Conservation (phyloP, 331 rosid species). For the Quercus lobata region DNA sequence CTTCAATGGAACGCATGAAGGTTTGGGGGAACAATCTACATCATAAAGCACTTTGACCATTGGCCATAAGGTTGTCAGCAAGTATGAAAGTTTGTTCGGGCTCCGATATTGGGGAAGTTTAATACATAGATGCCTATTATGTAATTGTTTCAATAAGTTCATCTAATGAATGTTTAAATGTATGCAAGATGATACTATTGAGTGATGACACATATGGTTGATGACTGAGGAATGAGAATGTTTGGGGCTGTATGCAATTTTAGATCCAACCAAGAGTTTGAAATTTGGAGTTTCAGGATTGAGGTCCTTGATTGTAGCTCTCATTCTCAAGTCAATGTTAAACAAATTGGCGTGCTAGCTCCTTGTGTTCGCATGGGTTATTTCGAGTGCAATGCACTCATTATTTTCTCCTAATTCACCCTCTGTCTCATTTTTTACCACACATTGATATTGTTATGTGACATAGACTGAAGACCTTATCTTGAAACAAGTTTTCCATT, state of each 20-base stretch:
- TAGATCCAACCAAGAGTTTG: neutral
- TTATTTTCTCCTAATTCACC: neutral
- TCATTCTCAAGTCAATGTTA: neutral
- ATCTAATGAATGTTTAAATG: neutral
- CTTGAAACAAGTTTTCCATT: neutral
- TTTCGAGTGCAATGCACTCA: neutral
- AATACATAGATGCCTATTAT: neutral
- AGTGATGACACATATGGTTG: neutral
- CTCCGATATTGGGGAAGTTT: neutral
- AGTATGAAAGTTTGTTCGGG: neutral
- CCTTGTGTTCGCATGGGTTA: neutral
- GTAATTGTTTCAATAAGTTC: neutral
- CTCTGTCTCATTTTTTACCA: neutral
- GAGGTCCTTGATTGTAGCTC: neutral
- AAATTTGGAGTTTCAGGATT: conserved; percentile 1
- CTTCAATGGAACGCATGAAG: neutral
- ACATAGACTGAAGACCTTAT: conserved; percentile 2
- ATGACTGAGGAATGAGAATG: neutral
- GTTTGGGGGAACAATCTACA: neutral
- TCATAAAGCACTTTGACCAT: neutral
- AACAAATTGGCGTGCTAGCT: neutral
- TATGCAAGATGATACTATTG: conserved; percentile 11
- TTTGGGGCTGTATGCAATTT: neutral
- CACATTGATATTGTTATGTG: neutral
- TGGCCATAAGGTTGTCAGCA: neutral